Percentiles rank a stretch among this genome's conserved stretches.
phyloP scores from a whole-genome alignment of 306 rosid genomes.

The Fagus crenata region DNA sequence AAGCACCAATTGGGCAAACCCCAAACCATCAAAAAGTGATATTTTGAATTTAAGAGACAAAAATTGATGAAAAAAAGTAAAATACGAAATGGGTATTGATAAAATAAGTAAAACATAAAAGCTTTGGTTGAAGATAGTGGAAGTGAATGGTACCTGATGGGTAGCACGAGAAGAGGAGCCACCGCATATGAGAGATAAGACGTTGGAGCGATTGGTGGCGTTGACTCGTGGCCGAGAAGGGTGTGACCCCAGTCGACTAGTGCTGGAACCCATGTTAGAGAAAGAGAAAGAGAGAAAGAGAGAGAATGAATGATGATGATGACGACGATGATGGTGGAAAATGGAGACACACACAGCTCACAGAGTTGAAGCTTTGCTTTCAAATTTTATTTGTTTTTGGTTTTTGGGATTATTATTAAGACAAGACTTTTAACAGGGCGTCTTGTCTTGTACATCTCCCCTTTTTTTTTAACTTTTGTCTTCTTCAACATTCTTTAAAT shows the following conservation, averaged over 20 bases:
- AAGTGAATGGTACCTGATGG: constrained; percentile 45
- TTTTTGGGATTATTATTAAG: constrained; percentile 6
- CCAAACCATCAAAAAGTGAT: constrained; percentile 23
- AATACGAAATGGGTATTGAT: constrained; percentile 30
- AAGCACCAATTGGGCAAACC: constrained; percentile 25
- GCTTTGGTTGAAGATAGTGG: neutral
- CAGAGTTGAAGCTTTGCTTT: neutral
- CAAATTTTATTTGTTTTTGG: constrained; percentile 22
- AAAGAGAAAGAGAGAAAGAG: too few relatives aligned
- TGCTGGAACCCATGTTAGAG: constrained; percentile 65
- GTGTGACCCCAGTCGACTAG: constrained; percentile 65
- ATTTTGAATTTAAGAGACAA: constrained; percentile 21
- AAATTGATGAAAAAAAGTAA: neutral
- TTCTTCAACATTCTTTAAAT: too few relatives aligned
- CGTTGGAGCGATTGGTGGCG: constrained; percentile 53
- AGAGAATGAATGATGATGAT: constrained; percentile 13
- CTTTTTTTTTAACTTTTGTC: too few relatives aligned
- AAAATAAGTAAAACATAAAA: neutral
- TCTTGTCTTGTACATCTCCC: too few relatives aligned
- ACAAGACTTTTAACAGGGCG: neutral
- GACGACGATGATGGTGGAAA: constrained; percentile 19
- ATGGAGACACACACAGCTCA: constrained; percentile 47
- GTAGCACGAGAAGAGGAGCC: constrained; percentile 65
- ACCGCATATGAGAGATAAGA: constrained; percentile 75
- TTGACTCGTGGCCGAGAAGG: constrained; percentile 54